These are phyloP conservation scores for Geotrichum carabidarum DNA, from an alignment of 1,139 yeast species.

Conservation along the genomic window DNA sequence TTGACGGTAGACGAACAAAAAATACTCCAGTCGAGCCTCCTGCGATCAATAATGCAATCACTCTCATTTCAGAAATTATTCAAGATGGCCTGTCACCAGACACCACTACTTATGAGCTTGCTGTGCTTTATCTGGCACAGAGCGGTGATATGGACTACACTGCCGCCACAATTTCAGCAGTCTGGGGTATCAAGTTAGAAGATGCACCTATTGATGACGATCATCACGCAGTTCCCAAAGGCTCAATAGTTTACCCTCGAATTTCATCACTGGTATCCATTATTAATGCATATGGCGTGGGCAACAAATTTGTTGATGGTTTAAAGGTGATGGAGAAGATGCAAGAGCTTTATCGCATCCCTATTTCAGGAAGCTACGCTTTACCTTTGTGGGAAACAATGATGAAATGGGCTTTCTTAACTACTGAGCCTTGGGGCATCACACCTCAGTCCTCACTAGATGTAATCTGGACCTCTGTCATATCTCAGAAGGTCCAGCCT, in stretches of 20 bases:
- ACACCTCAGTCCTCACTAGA: constrained; percentile 26
- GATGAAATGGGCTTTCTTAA: constrained; percentile 29
- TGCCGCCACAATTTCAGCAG: constrained; percentile 26
- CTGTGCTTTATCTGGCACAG: constrained; percentile 32
- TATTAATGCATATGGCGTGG: constrained; percentile 32
- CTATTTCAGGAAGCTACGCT: constrained; percentile 24
- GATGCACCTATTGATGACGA: constrained; percentile 10
- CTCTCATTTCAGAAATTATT: constrained; percentile 30
- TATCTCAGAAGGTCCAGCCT: constrained; percentile 21
- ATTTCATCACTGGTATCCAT: constrained; percentile 32
- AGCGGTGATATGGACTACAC: constrained; percentile 26
- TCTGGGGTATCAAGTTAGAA: constrained; percentile 30
- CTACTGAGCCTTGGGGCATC: constrained; percentile 28
- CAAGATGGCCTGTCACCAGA: constrained; percentile 30
- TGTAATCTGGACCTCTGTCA: constrained; percentile 27
- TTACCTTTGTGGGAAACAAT: constrained; percentile 29
- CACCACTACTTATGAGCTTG: constrained; percentile 33
- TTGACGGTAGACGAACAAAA: constrained; percentile 13
- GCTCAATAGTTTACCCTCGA: constrained; percentile 28
- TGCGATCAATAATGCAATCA: constrained; percentile 26
- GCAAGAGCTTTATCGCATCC: constrained; percentile 26
- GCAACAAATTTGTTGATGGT: constrained; percentile 30
- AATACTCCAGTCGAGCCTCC: constrained; percentile 21
- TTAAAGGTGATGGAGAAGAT: constrained; percentile 26
- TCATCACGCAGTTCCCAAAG: constrained; percentile 1